Conservation (phyloP, 2,329 filamentous ascomycete species). For the Cadophora sp. region DNA sequence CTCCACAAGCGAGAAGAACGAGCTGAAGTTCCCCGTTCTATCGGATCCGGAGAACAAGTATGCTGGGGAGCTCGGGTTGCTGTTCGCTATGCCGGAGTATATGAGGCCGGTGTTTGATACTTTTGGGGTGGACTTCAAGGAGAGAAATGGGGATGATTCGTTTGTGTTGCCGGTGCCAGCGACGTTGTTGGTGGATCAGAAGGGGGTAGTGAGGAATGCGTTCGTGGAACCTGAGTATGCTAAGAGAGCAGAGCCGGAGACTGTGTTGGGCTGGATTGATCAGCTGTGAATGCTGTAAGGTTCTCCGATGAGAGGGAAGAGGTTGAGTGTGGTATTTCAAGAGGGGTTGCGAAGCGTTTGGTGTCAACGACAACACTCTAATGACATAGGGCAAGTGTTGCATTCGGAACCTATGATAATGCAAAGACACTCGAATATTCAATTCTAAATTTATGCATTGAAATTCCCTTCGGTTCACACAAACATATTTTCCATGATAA, state of each 20-base stretch:
- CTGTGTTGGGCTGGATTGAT: conserved; percentile 16
- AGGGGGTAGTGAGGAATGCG: conserved; percentile 47
- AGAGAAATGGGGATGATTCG: conserved; percentile 49
- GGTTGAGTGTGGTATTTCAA: background rate
- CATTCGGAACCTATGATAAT: too few species aligned
- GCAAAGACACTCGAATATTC: too few species aligned
- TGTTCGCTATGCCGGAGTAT: conserved; percentile 45
- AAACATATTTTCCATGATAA: too few species aligned
- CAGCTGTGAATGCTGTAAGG: background rate
- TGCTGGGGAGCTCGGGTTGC: conserved; percentile 48
- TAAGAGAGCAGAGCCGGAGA: conserved; percentile 47
- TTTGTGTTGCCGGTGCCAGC: conserved; percentile 50
- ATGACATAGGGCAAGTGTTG: too few species aligned
- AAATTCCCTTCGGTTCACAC: too few species aligned
- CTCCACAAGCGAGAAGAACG: conserved; percentile 50
- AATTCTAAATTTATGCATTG: too few species aligned
- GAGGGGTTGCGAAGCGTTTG: too few species aligned
- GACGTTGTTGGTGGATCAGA: conserved; percentile 48
- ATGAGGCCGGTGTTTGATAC: conserved; percentile 41
- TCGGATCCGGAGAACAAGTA: conserved; percentile 49
- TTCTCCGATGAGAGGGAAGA: background rate
- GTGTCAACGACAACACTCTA: too few species aligned
- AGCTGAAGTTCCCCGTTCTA: conserved; percentile 50
- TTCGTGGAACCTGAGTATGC: conserved; percentile 49
- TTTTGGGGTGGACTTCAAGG: conserved; percentile 45